Evolutionary conservation across 352 stramenopile genomes (phyloP), one percentile per base, ranked within the genome.

Genomic region (Phytophthora colocasiae): DNA sequence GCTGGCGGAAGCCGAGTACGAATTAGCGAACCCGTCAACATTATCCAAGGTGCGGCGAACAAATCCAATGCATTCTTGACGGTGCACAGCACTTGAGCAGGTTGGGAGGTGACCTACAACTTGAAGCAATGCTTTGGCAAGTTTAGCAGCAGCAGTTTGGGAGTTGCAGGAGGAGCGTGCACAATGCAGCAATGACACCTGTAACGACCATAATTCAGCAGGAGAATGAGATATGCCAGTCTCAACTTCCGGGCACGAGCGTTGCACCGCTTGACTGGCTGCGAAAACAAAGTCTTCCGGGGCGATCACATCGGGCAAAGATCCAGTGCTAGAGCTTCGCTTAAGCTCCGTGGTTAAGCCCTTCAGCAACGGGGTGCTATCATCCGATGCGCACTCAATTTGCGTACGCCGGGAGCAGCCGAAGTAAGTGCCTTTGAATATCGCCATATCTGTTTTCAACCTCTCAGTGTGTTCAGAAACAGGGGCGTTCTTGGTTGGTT

Each of bases 181-280:
- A 40, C 73, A 84, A 48, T 90, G 85, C 43, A 91, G 51, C 22
- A 91, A 43, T 2, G 77, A 77, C 36, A 83, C 73, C 6, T 83
- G 79, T 2, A 78, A 24, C 17, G 54, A 58, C 85, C 85, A 93
- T 10, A 71, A 49, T 7, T 75, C 61, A 38, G 69, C 65, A 22
- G 56, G 26, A 51, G 58, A 65, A 44, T 50, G 48, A 26, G 44
- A 15, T 0, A 10, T 24, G 14, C 19, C 19, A 12, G 39, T 29
- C 11, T 51, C 38, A 4, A 41, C 15, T 26, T 58, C 74, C 14
- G 63, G 52, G 31, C 61, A 78, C 8, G 60, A 68, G 12, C 11
- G 19, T 41, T 9, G 49, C 11, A 72, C 22, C 8, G 31, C 40
- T 69, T 74, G 58, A 38, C 66, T 53, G 31, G 69, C 58, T 12